Evolutionary conservation across 306 rosid species (phyloP).

Genomic region (Cucurbita ficifolia): DNA sequence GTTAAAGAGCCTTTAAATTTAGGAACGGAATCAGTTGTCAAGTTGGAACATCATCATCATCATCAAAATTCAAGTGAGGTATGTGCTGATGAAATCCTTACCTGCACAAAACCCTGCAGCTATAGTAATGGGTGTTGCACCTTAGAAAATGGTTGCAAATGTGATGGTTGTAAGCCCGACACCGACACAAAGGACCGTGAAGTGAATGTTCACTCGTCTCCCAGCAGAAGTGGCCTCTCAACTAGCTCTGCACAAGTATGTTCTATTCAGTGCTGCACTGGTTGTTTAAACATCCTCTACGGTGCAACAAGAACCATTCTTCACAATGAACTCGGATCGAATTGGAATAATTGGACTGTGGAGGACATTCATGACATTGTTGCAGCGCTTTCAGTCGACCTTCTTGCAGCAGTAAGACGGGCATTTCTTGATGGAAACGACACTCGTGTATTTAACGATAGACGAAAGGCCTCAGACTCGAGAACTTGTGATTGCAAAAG

Average conservation of each 20-base stretch:
- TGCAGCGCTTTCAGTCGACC: conserved; percentile 51
- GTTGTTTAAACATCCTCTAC: conserved; percentile 37
- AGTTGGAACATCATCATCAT: conserved; percentile 18
- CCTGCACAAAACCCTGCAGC: conserved; percentile 13
- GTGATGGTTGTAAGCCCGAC: conserved; percentile 15
- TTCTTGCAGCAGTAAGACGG: conserved; percentile 50
- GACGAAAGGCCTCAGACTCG: conserved; percentile 3
- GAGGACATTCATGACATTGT: conserved; percentile 74
- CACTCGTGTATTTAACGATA: conserved; percentile 10
- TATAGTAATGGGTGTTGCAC: conserved; percentile 8
- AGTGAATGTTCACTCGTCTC: conserved; percentile 14
- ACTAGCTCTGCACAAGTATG: conserved; percentile 32
- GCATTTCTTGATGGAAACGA: conserved; percentile 19
- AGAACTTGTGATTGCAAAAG: conserved; percentile 20
- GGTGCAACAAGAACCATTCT: conserved; percentile 30
- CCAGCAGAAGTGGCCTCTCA: conserved; percentile 17
- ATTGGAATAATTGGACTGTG: conserved; percentile 25
- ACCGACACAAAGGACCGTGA: conserved; percentile 12
- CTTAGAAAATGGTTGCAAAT: conserved; percentile 11
- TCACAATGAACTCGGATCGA: conserved; percentile 17
- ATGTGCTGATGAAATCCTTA: conserved; percentile 13
- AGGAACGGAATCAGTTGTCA: conserved; percentile 14
- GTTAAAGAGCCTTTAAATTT: conserved; percentile 17
- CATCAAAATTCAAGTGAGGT: conserved; percentile 11
- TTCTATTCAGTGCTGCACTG: conserved; percentile 56